phyloP scores from a whole-genome alignment of 305 asterid genomes.

The Fraxinus dipetala region DNA sequence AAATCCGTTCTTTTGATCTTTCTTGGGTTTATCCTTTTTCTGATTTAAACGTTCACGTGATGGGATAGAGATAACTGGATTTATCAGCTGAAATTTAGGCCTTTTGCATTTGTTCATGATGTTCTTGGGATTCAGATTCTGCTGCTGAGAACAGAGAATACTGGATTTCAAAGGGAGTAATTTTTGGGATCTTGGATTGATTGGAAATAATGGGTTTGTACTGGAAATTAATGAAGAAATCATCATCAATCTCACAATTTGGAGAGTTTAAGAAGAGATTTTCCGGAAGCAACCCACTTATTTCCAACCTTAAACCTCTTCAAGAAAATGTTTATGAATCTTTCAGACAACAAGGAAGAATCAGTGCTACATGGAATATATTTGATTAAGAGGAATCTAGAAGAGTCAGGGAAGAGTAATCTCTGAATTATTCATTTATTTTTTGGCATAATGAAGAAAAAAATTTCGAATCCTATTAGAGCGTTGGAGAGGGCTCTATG shows the following conservation, averaged over 20 bases:
- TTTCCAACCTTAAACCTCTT: neutral
- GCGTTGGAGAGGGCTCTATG: slow-evolving; percentile 22
- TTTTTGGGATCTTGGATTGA: slow-evolving; percentile 22
- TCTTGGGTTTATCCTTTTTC: slow-evolving; percentile 20
- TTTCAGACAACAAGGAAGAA: slow-evolving; percentile 16
- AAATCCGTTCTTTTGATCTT: slow-evolving; percentile 32
- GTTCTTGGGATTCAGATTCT: slow-evolving; percentile 27
- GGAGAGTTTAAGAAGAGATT: slow-evolving; percentile 13
- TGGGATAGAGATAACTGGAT: slow-evolving; percentile 26
- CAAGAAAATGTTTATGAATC: neutral
- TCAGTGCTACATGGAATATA: neutral
- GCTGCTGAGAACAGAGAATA: slow-evolving; percentile 29
- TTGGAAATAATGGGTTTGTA: slow-evolving; percentile 24
- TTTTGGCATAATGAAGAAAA: neutral
- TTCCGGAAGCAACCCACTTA: neutral
- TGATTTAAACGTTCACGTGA: slow-evolving; percentile 29
- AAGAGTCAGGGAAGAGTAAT: neutral
- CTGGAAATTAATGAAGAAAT: slow-evolving; percentile 29
- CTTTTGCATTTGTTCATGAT: slow-evolving; percentile 27
- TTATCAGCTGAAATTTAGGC: slow-evolving; percentile 29
- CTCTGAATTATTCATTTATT: neutral
- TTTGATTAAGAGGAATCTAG: neutral
- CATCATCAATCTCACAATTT: slow-evolving; percentile 32
- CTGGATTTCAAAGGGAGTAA: slow-evolving; percentile 21
- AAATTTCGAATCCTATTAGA: neutral